Conservation (phyloP, 208 protist genomes). For the Herpetomonas tarakana region DNA sequence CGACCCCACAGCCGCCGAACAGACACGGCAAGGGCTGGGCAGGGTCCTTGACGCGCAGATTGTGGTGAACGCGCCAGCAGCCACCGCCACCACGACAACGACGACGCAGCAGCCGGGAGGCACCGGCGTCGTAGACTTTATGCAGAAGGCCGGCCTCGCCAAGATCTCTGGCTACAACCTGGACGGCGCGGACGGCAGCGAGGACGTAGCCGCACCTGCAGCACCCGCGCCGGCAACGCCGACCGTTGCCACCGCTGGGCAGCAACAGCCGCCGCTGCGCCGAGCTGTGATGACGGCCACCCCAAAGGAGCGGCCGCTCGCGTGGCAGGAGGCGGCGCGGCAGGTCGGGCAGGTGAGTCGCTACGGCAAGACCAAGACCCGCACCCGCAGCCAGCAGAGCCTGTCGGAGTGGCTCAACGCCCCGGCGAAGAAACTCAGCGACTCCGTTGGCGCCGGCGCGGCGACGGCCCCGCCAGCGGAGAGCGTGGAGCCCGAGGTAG, state of each 20-base stretch:
- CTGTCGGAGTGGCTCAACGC: slow-evolving; percentile 81
- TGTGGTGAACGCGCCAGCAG: slow-evolving; percentile 10
- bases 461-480: background rate
- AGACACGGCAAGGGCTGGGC: background rate
- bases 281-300: background rate
- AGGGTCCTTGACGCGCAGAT: slow-evolving; percentile 8
- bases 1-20: background rate
- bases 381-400: slow-evolving; percentile 42
- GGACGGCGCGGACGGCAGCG: slow-evolving; percentile 3
- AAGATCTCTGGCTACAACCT: slow-evolving; percentile 54
- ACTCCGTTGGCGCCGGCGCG: slow-evolving; percentile 6
- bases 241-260: background rate
- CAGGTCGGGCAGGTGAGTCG: slow-evolving; percentile 55
- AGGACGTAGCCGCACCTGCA: background rate
- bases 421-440: slow-evolving; percentile 30
- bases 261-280: background rate
- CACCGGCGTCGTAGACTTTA: slow-evolving; percentile 28
- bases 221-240: background rate
- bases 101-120: background rate
- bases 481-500: slow-evolving; percentile 3
- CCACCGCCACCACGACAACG: background rate
- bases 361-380: slow-evolving; percentile 29
- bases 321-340: slow-evolving; percentile 56
- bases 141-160: slow-evolving; percentile 38
- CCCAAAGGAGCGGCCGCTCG: slow-evolving; percentile 18